Percentiles rank a stretch among this genome's conserved stretches.
phyloP scores from a whole-genome alignment of 2,329 filamentous ascomycete genomes.

The Botrytis medusae region DNA sequence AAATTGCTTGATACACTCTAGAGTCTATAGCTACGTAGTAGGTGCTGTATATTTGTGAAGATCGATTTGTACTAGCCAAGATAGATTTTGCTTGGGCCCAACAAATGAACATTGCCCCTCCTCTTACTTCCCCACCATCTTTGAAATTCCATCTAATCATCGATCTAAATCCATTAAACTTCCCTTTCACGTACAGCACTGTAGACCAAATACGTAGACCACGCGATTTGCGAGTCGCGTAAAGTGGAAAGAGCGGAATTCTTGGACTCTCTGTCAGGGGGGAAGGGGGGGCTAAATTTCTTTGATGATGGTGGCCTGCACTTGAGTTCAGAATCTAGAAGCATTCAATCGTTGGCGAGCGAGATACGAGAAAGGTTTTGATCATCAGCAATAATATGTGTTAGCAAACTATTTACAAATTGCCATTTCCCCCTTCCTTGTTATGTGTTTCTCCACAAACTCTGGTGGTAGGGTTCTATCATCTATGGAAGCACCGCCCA shows the following conservation, averaged over 20 bases:
- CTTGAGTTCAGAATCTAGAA: conserved; percentile 10
- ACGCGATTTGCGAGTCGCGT: conserved; percentile 16
- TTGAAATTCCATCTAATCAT: background rate
- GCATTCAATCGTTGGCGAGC: background rate
- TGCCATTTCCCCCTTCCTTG: background rate
- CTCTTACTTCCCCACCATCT: conserved; percentile 13
- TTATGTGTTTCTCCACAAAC: conserved; percentile 17
- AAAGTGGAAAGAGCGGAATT: conserved; percentile 16
- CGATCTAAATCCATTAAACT: background rate
- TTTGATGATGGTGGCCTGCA: conserved; percentile 1
- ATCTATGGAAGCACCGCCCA: conserved; percentile 11
- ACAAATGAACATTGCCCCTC: conserved; percentile 15
- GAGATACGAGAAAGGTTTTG: background rate
- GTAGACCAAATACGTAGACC: background rate
- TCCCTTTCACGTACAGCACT: background rate
- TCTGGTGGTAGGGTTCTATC: background rate
- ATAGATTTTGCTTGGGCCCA: conserved; percentile 9
- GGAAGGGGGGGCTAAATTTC: background rate
- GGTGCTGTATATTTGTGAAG: background rate
- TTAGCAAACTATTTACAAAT: background rate
- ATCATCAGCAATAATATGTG: background rate
- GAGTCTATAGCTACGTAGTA: background rate
- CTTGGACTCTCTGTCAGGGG: background rate
- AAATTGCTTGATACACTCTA: background rate
- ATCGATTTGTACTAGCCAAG: background rate